A percentile compares a stretch with the other conserved stretches of the same genome.
Evolutionary conservation across 345 rosid genomes (phyloP).

Genomic region (Physaria fendleri): DNA sequence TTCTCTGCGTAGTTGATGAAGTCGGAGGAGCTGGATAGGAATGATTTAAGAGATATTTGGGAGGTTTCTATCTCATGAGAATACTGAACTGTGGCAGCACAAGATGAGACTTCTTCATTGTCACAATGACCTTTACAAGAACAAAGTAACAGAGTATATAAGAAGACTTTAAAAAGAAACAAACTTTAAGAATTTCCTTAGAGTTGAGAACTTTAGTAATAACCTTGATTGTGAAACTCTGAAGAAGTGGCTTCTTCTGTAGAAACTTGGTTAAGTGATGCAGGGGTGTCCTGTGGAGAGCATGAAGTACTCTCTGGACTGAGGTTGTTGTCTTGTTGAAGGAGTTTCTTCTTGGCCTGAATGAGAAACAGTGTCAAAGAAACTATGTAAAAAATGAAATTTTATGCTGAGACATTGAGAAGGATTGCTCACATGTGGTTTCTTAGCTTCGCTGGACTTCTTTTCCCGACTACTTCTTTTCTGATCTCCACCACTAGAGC

Average conservation of each 20-base stretch:
- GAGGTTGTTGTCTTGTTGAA: constrained; percentile 31
- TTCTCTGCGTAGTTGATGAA: constrained; percentile 46
- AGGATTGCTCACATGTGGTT: constrained; percentile 23
- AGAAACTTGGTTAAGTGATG: constrained; percentile 23
- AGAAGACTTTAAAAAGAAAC: neutral
- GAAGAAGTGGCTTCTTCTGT: constrained; percentile 28
- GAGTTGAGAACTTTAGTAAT: neutral
- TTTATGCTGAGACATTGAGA: neutral
- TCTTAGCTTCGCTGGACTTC: constrained; percentile 22
- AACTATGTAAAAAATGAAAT: neutral
- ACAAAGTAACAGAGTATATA: neutral
- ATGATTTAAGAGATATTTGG: constrained; percentile 28
- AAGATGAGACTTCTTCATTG: constrained; percentile 28
- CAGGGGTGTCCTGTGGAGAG: neutral
- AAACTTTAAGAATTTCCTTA: neutral
- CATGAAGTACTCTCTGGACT: constrained; percentile 13
- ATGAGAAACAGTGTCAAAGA: constrained; percentile 7
- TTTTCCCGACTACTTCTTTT: constrained; percentile 19
- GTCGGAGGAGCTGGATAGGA: constrained; percentile 40
- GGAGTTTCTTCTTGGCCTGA: constrained; percentile 38
- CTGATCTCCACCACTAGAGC: constrained; percentile 27
- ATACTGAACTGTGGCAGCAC: constrained; percentile 8
- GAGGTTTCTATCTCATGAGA: constrained; percentile 11
- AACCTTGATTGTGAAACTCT: constrained; percentile 49
- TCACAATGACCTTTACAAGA: constrained; percentile 33